Percentiles rank a stretch among this genome's conserved stretches.
These are phyloP conservation scores for Teunomyces pallodes DNA, from an alignment of 805 yeast genomes.

Conservation along the genomic window DNA sequence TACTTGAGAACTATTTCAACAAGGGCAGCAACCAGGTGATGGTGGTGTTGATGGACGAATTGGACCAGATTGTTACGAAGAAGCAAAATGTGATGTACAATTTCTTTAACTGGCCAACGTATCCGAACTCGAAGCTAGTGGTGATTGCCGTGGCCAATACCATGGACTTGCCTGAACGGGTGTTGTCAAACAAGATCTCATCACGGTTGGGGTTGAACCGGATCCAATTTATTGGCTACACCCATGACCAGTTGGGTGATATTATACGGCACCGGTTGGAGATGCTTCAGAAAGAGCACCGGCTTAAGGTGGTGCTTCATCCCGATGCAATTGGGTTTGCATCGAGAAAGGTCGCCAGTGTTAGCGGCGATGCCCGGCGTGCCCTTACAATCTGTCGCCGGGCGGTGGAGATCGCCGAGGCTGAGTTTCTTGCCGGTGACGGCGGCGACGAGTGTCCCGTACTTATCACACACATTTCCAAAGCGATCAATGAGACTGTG, in stretches of 20 bases:
- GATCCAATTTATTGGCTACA: slow-evolving; percentile 85
- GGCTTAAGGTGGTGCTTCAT: slow-evolving; percentile 45
- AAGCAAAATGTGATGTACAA: slow-evolving; percentile 89
- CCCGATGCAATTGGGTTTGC: slow-evolving; percentile 88
- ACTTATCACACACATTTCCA: slow-evolving; percentile 69
- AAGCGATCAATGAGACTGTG: slow-evolving; percentile 77
- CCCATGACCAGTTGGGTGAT: slow-evolving; percentile 68
- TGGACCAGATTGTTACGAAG: slow-evolving; percentile 85
- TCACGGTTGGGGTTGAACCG: slow-evolving; percentile 88
- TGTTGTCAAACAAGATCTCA: slow-evolving; percentile 81
- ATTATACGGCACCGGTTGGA: slow-evolving; percentile 74
- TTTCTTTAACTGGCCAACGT: slow-evolving; percentile 96
- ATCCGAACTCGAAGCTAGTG: slow-evolving; percentile 70
- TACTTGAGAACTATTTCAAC: slow-evolving; percentile 69
- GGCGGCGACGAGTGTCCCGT: slow-evolving; percentile 41
- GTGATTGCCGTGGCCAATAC: slow-evolving; percentile 95
- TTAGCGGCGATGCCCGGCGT: slow-evolving; percentile 95
- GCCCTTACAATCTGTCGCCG: slow-evolving; percentile 85
- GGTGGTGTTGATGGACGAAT: slow-evolving; percentile 83
- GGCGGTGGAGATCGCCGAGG: slow-evolving; percentile 85
- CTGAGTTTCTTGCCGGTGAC: slow-evolving; percentile 41
- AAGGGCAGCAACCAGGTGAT: slow-evolving; percentile 28
- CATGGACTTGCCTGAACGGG: slow-evolving; percentile 93
- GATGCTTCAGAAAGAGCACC: slow-evolving; percentile 30
- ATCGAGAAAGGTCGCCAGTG: slow-evolving; percentile 90